Evolutionary conservation across 257 asterid species (phyloP), one percentile per base, ranked within the genome.

Genomic region (Solanum acaule): DNA sequence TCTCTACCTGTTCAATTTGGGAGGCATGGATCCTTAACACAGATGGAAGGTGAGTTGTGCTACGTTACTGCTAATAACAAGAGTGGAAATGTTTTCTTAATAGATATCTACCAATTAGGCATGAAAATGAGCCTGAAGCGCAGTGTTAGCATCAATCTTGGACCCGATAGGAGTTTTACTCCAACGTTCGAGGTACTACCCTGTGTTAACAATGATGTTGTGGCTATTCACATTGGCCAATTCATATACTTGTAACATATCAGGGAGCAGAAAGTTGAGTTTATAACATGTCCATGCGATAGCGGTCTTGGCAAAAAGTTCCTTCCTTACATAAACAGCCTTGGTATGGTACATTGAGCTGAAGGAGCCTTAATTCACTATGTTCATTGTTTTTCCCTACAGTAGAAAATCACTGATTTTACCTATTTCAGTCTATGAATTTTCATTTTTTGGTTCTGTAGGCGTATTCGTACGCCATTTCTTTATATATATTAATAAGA

Each of bases 181-280:
- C n/a, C n/a, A n/a, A 12, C 23, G 5, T 90, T 46, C 14, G 76
- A 86, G 75, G 92, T 92, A 73, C 87, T 93, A 86, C 90, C 91
- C 1, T 89, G 92, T 85, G 79, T 83, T 0, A 90, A 87, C 23
- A 91, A 91, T 15, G 86, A 89, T 34, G 56, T 33, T 18, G 89
- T 90, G 89, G 90, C 87, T 92, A 73, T 93, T 91, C 79, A 87
- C 6, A 37, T 76, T 10, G 91, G 34, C 34, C 9, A 5, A 25
- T 77, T 38, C 37, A 78, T 78, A 78, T 90, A 72, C 89, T 85
- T 23, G 0, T 92, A 70, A 77, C 72, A 88, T 49, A 65, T 87
- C 86, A 82, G 42, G 13, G 89, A 90, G 79, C 71, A 35, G 86
- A 88, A 76, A 29, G 40, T 87, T 6, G 31, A 88, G 76, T 20